phyloP scores from a whole-genome alignment of 371 early-diverging fungal genomes.

The Mucor circinelloides region DNA sequence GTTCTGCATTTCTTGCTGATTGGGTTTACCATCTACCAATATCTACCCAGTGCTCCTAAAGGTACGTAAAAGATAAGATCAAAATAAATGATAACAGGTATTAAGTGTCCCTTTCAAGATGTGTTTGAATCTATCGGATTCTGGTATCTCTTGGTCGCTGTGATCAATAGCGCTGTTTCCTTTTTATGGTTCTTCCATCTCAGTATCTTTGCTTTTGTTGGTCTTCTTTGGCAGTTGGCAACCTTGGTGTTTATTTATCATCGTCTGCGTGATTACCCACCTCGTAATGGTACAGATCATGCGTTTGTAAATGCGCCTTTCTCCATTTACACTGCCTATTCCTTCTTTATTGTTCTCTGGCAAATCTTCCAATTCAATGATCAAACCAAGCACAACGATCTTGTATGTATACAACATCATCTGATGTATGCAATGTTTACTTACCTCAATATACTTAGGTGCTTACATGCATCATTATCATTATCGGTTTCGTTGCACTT shows the following conservation, averaged over 20 bases:
- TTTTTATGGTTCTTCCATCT: conserved; percentile 42
- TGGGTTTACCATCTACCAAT: conserved; percentile 53
- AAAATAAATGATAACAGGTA: not conserved
- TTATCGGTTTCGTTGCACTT: conserved; percentile 42
- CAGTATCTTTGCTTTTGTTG: conserved; percentile 43
- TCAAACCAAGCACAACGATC: conserved; percentile 30
- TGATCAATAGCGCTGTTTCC: conserved; percentile 35
- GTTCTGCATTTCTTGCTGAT: conserved; percentile 41
- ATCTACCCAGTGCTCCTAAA: conserved; percentile 49
- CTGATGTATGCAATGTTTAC: not conserved
- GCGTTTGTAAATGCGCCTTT: conserved; percentile 50
- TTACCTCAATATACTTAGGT: conserved; percentile 22
- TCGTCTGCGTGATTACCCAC: conserved; percentile 49
- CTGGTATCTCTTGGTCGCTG: conserved; percentile 47
- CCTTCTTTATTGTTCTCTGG: conserved; percentile 37
- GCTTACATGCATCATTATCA: conserved; percentile 32
- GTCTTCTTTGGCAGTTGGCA: conserved; percentile 47
- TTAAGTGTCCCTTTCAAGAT: conserved; percentile 19
- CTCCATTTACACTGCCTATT: conserved; percentile 45
- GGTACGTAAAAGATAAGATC: conserved; percentile 24
- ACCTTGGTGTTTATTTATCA: conserved; percentile 44
- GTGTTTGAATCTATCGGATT: conserved; percentile 44
- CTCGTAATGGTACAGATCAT: conserved; percentile 40
- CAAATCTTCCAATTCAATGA: conserved; percentile 41
- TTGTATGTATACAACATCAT: conserved; percentile 23